These are phyloP conservation scores for Clonostachys chloroleuca DNA, from an alignment of 2,329 filamentous ascomycete species.

Conservation along the genomic window DNA sequence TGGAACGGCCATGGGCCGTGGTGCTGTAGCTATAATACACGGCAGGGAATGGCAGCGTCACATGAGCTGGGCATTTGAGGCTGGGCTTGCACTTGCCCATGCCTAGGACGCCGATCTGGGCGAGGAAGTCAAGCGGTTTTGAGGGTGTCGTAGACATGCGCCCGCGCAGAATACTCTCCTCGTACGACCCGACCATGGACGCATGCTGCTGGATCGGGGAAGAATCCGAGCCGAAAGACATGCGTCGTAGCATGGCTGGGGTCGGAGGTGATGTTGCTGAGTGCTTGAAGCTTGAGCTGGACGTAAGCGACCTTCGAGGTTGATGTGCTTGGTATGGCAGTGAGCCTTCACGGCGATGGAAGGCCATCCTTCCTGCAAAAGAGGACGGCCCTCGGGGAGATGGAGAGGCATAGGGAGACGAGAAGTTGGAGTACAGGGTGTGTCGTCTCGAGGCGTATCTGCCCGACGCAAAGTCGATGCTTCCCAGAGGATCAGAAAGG, in stretches of 20 bases:
- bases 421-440: conserved; percentile 63
- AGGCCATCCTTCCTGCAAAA: conserved; percentile 2
- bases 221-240: conserved; percentile 69
- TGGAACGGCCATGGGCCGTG: conserved; percentile 57
- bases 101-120: conserved; percentile 91
- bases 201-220: conserved; percentile 83
- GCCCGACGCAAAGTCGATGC: conserved; percentile 40
- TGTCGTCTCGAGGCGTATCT: conserved; percentile 53
- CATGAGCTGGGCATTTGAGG: conserved; percentile 82
- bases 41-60: conserved; percentile 85
- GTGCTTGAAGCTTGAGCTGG: conserved; percentile 37
- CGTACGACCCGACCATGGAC: conserved; percentile 96
- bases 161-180: conserved; percentile 91
- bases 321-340: conserved; percentile 74
- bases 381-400: conserved; percentile 19
- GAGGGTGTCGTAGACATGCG: conserved; percentile 97
- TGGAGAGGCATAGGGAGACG: conserved; percentile 35
- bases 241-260: conserved; percentile 50
- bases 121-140: conserved; percentile 85
- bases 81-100: conserved; percentile 83
- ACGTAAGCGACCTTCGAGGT: conserved; percentile 70
- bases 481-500: conserved; percentile 48
- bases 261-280: conserved; percentile 32
- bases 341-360: conserved; percentile 51
- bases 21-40: conserved; percentile 92